phyloP scores from a whole-genome alignment of 768 basidiomycete genomes.

The Naematelia aurantialba region DNA sequence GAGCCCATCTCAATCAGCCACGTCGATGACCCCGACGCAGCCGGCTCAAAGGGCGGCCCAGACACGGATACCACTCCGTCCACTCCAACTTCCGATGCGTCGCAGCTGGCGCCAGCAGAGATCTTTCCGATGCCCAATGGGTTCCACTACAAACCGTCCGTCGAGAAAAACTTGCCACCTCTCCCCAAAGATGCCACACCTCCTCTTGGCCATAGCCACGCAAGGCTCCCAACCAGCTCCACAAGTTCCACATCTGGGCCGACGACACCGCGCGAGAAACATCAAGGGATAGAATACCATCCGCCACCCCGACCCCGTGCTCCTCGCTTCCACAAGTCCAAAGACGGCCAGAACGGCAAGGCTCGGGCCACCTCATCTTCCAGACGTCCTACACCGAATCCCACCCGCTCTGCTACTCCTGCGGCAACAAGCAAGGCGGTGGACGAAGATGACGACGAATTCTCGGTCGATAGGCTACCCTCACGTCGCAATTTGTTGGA shows the following conservation, averaged over 20 bases:
- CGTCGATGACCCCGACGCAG: background rate
- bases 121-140: too few species aligned
- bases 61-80: background rate
- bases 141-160: background rate
- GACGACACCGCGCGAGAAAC: background rate
- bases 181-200: background rate
- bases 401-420: background rate
- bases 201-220: background rate
- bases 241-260: background rate
- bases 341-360: too few species aligned
- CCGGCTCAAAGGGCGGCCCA: background rate
- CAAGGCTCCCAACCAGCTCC: background rate
- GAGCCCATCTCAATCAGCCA: background rate
- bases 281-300: background rate
- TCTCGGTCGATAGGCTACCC: slow-evolving; percentile 36
- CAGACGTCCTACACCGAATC: background rate
- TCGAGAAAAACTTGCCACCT: background rate
- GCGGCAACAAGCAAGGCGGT: background rate
- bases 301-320: background rate
- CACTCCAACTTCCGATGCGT: background rate
- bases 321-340: background rate
- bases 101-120: background rate
- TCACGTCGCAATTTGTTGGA: slow-evolving; percentile 36
- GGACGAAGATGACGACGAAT: slow-evolving; percentile 28
- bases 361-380: background rate